These are phyloP conservation scores for Saccharomyces kudriavzevii DNA, from an alignment of 805 yeast species.

Conservation along the genomic window DNA sequence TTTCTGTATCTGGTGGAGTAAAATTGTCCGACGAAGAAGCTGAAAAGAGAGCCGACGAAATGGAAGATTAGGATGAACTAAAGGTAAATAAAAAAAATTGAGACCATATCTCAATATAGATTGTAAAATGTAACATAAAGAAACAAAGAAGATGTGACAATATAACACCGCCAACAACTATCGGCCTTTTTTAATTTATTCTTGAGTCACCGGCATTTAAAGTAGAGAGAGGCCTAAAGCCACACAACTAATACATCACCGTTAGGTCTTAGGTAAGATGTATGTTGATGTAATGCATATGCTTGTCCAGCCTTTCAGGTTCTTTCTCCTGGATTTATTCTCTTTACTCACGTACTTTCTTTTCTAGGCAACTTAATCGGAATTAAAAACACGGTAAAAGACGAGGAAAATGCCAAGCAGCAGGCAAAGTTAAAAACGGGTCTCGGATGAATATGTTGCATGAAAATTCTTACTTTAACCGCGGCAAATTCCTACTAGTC, in stretches of 20 bases:
- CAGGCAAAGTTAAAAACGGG: background rate
- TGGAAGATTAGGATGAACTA: conserved; percentile 40
- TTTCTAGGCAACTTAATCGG: background rate
- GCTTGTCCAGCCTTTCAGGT: background rate
- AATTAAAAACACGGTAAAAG: background rate
- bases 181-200: background rate
- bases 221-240: background rate
- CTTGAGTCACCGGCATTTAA: background rate
- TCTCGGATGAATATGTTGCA: background rate
- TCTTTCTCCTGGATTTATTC: background rate
- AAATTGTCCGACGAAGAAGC: conserved; percentile 34
- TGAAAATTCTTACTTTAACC: background rate
- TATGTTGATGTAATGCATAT: background rate
- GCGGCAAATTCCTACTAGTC: background rate
- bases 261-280: background rate
- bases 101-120: background rate
- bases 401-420: background rate
- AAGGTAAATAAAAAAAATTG: background rate
- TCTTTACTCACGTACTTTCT: background rate
- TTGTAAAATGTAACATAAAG: background rate
- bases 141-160: background rate
- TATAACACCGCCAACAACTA: background rate
- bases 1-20: conserved; percentile 79
- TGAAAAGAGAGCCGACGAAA: conserved; percentile 40
- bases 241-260: background rate